These are phyloP conservation scores for Aaosphaeria arxii DNA, from an alignment of 2,329 filamentous ascomycete species.

Conservation along the genomic window DNA sequence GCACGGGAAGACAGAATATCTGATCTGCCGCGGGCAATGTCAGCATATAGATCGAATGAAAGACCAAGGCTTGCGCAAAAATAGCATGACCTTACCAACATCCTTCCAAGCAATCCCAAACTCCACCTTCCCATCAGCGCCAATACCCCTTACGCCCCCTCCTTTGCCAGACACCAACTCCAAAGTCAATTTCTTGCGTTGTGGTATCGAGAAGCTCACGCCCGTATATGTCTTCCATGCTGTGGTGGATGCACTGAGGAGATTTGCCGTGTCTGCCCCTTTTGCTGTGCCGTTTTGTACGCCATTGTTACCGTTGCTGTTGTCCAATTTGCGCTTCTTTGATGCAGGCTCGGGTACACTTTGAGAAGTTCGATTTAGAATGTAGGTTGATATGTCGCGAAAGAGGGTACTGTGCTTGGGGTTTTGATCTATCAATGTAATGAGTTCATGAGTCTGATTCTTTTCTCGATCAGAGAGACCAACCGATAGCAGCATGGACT, in stretches of 20 bases:
- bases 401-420: slow-evolving; percentile 32
- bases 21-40: slow-evolving; percentile 41
- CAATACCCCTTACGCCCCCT: slow-evolving; percentile 48
- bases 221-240: slow-evolving; percentile 41
- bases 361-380: slow-evolving; percentile 24
- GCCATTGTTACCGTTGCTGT: slow-evolving; percentile 16
- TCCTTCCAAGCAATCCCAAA: slow-evolving; percentile 51
- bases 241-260: slow-evolving; percentile 19
- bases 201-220: slow-evolving; percentile 60
- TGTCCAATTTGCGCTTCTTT: slow-evolving; percentile 41
- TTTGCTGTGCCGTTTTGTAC: slow-evolving; percentile 13
- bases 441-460: slow-evolving; percentile 5
- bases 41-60: slow-evolving; percentile 1
- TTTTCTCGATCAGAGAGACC: neutral
- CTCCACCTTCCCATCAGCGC: slow-evolving; percentile 52
- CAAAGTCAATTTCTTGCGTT: slow-evolving; percentile 62
- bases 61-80: neutral
- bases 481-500: slow-evolving; percentile 37
- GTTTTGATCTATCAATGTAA: slow-evolving; percentile 21
- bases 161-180: slow-evolving; percentile 49
- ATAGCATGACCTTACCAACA: slow-evolving; percentile 37
- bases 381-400: slow-evolving; percentile 36
- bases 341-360: slow-evolving; percentile 22
- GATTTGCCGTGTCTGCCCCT: slow-evolving; percentile 7
- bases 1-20: slow-evolving; percentile 60